These are phyloP conservation scores for Trichoderma sp. DNA, from an alignment of 2,329 filamentous ascomycete species.

Conservation along the genomic window DNA sequence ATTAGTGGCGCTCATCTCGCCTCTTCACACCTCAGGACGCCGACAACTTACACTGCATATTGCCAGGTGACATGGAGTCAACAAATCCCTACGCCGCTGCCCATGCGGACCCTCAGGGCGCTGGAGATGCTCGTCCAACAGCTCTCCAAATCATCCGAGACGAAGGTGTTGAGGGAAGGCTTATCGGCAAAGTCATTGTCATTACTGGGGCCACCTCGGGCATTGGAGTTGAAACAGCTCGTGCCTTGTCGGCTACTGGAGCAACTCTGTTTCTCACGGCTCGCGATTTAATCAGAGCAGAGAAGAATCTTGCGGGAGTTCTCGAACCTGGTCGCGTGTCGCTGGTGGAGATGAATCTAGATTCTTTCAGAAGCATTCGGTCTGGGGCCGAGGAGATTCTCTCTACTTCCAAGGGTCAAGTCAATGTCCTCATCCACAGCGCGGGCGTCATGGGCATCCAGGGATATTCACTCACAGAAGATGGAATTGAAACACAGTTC, in stretches of 20 bases:
- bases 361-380: neutral
- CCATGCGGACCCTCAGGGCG: neutral
- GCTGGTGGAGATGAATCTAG: neutral
- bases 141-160: neutral
- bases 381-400: neutral
- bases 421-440: neutral
- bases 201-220: slow-evolving; percentile 1
- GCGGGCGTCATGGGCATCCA: neutral
- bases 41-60: neutral
- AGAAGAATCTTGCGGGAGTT: neutral
- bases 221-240: neutral
- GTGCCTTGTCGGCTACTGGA: neutral
- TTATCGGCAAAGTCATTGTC: neutral
- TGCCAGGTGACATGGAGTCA: neutral
- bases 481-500: neutral
- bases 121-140: neutral
- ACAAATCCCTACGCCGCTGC: neutral
- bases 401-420: neutral
- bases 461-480: neutral
- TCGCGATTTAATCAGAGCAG: neutral
- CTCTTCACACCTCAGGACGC: neutral
- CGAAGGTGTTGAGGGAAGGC: neutral
- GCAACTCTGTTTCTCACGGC: neutral
- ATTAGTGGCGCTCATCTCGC: neutral
- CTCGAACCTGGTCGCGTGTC: neutral